Percentiles rank a stretch among this genome's conserved stretches.
Evolutionary conservation across 257 asterid genomes (phyloP).

Genomic region (Primulina tabacum): DNA sequence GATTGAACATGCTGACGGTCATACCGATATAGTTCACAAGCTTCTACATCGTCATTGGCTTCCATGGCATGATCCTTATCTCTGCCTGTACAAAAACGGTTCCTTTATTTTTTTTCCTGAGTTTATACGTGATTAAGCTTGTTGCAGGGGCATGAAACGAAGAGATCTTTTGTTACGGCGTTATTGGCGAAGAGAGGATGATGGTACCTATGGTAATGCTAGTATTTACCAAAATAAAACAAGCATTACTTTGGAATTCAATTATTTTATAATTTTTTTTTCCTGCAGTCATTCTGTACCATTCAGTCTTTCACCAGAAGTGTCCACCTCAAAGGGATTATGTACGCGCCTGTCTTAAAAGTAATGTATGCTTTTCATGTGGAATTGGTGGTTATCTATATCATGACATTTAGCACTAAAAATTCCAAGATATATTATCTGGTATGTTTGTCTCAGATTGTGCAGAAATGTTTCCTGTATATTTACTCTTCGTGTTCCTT

Average conservation of each 20-base stretch:
- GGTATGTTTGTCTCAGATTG: constrained; percentile 13
- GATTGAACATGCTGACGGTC: constrained; percentile 96
- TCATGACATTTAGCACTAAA: constrained; percentile 10
- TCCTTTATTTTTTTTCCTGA: constrained; percentile 7
- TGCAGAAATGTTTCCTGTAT: not conserved
- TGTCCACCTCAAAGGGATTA: constrained; percentile 79
- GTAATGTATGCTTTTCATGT: constrained; percentile 77
- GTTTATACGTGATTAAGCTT: constrained; percentile 24
- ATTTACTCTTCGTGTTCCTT: constrained; percentile 3
- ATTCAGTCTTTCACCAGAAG: constrained; percentile 84
- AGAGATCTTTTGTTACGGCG: constrained; percentile 89
- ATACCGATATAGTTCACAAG: constrained; percentile 89
- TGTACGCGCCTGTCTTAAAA: constrained; percentile 98
- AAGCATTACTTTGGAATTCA: constrained; percentile 19
- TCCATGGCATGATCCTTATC: constrained; percentile 67
- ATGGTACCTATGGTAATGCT: constrained; percentile 82
- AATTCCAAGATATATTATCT: constrained; percentile 9
- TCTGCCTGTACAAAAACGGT: constrained; percentile 20
- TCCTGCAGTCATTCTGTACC: constrained; percentile 80
- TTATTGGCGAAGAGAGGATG: constrained; percentile 99
- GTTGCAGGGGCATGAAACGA: constrained; percentile 81
- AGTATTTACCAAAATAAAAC: constrained; percentile 20
- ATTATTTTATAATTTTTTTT: constrained; percentile 21
- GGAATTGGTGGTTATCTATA: constrained; percentile 20
- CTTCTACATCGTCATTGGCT: constrained; percentile 77